Percentiles rank a stretch among this genome's conserved stretches.
Conservation (phyloP, 2,329 filamentous ascomycete species). For the Sarocladium kiliense region DNA sequence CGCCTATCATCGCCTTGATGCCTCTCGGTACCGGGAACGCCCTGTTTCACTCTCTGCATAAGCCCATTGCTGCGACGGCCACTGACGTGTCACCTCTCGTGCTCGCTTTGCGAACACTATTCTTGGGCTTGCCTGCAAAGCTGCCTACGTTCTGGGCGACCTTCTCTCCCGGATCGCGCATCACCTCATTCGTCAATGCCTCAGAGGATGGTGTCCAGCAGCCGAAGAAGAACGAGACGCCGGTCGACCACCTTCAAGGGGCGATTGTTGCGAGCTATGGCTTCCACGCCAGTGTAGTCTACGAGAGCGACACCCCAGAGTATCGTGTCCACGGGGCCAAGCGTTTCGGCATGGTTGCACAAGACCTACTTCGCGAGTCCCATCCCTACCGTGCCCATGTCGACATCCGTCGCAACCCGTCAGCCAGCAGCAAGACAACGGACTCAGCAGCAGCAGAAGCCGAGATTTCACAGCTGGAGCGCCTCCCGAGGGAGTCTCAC, state of each 20-base stretch:
- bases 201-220: constrained; percentile 12
- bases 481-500: constrained; percentile 45
- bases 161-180: constrained; percentile 54
- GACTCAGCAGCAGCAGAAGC: background rate
- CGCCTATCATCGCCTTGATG: constrained; percentile 44
- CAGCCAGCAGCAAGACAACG: background rate
- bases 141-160: constrained; percentile 59
- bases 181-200: constrained; percentile 31
- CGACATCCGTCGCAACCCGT: constrained; percentile 20
- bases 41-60: constrained; percentile 57
- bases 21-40: constrained; percentile 64
- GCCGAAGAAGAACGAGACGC: constrained; percentile 22
- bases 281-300: constrained; percentile 82
- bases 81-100: constrained; percentile 36
- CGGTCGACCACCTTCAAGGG: constrained; percentile 51
- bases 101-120: constrained; percentile 51
- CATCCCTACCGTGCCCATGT: constrained; percentile 46
- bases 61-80: constrained; percentile 43
- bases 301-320: constrained; percentile 80
- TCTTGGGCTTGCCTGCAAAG: constrained; percentile 47
- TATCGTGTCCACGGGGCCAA: constrained; percentile 73
- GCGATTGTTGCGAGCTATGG: constrained; percentile 88
- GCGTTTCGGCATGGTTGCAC: constrained; percentile 80
- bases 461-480: constrained; percentile 13
- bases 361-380: constrained; percentile 58